A percentile compares a stretch with the other conserved stretches of the same genome.
phyloP scores from a whole-genome alignment of 1,284 basidiomycete genomes.

The Xanthoconium separans region DNA sequence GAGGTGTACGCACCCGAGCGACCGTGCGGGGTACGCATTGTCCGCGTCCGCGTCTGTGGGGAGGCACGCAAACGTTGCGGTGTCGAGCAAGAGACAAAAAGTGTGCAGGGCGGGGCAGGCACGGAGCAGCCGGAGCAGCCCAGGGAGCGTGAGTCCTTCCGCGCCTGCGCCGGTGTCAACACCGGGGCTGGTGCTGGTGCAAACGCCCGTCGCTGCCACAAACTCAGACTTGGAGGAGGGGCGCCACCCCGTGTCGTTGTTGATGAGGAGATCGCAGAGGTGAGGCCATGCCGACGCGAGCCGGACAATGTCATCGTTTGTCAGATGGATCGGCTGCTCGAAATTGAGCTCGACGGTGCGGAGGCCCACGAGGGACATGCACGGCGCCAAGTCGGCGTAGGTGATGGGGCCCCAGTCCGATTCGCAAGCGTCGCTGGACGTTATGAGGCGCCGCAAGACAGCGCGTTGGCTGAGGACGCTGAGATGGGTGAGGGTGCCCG shows the following conservation, averaged over 20 bases:
- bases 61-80: not conserved
- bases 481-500: not conserved
- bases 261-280: conserved; percentile 4
- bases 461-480: not conserved
- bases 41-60: conserved; percentile 1
- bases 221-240: not conserved
- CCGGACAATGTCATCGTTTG: not conserved
- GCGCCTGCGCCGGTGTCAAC: too few relatives aligned
- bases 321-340: not conserved
- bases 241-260: not conserved
- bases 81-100: conserved; percentile 3
- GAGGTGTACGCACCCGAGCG: not conserved
- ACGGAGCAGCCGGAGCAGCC: conserved; percentile 4
- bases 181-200: too few relatives aligned
- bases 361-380: conserved; percentile 2
- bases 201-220: too few relatives aligned
- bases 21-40: not conserved
- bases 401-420: not conserved
- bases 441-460: not conserved
- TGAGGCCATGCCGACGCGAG: conserved; percentile 5
- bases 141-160: conserved; percentile 1
- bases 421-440: not conserved
- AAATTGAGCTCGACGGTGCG: not conserved
- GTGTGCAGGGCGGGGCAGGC: not conserved
- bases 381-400: not conserved